Base-by-base conservation (phyloP, 2,329 filamentous ascomycete species). In the Botrytis medusae region DNA sequence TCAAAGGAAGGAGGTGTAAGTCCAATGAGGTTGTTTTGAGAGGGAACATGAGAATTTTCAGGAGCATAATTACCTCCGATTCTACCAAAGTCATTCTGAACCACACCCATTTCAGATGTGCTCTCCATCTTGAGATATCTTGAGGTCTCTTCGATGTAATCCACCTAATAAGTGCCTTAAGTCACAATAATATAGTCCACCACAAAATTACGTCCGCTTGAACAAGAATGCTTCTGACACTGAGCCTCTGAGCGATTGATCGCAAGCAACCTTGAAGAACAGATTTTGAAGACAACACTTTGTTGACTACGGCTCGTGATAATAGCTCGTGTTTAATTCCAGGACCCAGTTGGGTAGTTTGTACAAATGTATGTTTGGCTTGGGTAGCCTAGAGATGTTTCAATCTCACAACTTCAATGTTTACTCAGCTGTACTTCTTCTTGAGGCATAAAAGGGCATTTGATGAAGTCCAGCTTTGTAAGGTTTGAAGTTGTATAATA, bases 31-130 rank as follows among this genome's bases (percentile, higher is more conserved):
- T 71, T 32, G 61, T 44, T 34, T 65, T 65, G 14, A 64, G 54
- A 54, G 54, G 69, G 34, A 54, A 63, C 57, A 67, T 51, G 42
- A 59, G 62, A 69, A 60, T 59, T 69, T 48, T 54, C 63, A 72
- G 71, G 71, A 72, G 71, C 71, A 72, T 72, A 72, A 69, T 72
- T 72, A 72, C 71, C 71, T 72, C 71, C 71, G 44, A 72, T 59
- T 59, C 37, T 69, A 61, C 54, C n/a, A 60, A 51, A 32, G 32
- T 37, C 32, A 25, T 68, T 46, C 40, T 22, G 71, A 46, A 40
- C 62, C 29, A 60, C 63, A 60, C 18, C 51, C 22, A 42, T 51
- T 61, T 60, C 44, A 60, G 62, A 54, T 60, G 42, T 20, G 40
- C 40, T 32, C 34, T 59, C 71, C 71, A 72, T 72, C 63, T 59